A percentile compares a stretch with the other conserved stretches of the same genome.
These are phyloP conservation scores for Hibiscus trionum DNA, from an alignment of 345 rosid species.

Conservation along the genomic window DNA sequence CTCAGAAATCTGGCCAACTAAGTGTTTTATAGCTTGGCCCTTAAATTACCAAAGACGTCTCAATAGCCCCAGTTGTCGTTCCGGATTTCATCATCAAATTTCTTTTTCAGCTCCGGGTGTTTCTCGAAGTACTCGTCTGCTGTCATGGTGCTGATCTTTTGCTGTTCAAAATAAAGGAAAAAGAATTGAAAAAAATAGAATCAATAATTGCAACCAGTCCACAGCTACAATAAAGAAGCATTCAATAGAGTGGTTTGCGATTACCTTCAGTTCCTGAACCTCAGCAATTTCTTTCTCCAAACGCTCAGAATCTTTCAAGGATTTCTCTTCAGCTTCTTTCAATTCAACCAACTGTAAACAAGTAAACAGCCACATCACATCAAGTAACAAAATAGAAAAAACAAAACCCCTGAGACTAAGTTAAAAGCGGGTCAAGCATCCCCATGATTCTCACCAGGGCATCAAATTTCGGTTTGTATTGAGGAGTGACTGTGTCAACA, in stretches of 20 bases:
- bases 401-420: not conserved
- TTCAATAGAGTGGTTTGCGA: not conserved
- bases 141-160: slow-evolving; percentile 95
- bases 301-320: slow-evolving; percentile 72
- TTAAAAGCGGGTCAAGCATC: slow-evolving; percentile 5
- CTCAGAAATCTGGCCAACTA: not conserved
- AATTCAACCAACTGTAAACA: slow-evolving; percentile 63
- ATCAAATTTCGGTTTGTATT: slow-evolving; percentile 92
- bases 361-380: not conserved
- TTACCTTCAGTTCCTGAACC: slow-evolving; percentile 86
- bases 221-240: not conserved
- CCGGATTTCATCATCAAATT: slow-evolving; percentile 94
- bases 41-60: slow-evolving; percentile 17
- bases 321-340: slow-evolving; percentile 82
- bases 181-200: not conserved
- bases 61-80: slow-evolving; percentile 91
- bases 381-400: not conserved
- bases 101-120: slow-evolving; percentile 93
- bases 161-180: slow-evolving; percentile 34
- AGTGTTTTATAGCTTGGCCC: not conserved
- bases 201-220: not conserved
- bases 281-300: slow-evolving; percentile 83
- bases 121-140: slow-evolving; percentile 94
- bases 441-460: slow-evolving; percentile 51
- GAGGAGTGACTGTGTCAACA: slow-evolving; percentile 80